These are phyloP conservation scores for Arabis alpina DNA, from an alignment of 345 rosid species.

Conservation along the genomic window DNA sequence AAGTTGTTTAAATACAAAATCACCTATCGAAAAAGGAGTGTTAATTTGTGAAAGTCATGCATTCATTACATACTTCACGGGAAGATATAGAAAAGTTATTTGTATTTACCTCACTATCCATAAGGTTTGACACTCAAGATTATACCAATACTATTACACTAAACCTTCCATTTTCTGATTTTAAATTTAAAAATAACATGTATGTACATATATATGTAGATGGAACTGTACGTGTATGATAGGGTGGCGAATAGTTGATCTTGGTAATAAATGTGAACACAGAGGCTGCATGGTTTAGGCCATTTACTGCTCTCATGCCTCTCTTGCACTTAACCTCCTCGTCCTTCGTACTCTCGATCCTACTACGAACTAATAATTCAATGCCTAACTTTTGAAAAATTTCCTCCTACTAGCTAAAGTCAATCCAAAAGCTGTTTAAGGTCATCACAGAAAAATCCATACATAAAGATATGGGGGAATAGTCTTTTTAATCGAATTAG, in stretches of 20 bases:
- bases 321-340: slow-evolving; percentile 44
- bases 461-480: neutral
- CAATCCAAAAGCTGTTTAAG: neutral
- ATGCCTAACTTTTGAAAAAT: slow-evolving; percentile 35
- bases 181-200: neutral
- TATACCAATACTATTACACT: too few relatives aligned
- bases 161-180: neutral
- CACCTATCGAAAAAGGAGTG: neutral
- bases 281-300: slow-evolving; percentile 47
- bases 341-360: slow-evolving; percentile 20
- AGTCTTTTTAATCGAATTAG: too few relatives aligned
- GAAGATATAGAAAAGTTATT: neutral
- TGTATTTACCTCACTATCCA: neutral
- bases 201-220: neutral
- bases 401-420: neutral
- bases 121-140: neutral
- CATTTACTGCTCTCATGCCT: slow-evolving; percentile 49
- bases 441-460: neutral
- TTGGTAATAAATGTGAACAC: slow-evolving; percentile 40
- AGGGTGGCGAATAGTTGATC: slow-evolving; percentile 39
- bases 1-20: slow-evolving; percentile 16
- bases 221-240: slow-evolving; percentile 22
- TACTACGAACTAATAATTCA: slow-evolving; percentile 25
- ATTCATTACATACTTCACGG: slow-evolving; percentile 8
- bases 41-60: slow-evolving; percentile 8